Conservation (phyloP, 164 flowering plant species). For the Vitis rotundifolia region DNA sequence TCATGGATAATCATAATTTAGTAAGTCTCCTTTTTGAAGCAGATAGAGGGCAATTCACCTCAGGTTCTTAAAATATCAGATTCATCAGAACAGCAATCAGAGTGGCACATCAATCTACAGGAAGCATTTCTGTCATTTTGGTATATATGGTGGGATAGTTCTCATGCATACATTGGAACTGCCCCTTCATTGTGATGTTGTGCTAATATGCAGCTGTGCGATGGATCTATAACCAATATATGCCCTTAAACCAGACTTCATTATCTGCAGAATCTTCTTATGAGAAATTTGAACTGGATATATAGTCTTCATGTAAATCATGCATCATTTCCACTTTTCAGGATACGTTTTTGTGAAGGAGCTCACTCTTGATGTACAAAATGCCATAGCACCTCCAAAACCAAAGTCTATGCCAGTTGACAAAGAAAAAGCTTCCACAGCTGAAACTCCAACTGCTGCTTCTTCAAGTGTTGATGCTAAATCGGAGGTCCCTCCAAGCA, state of each 20-base stretch:
- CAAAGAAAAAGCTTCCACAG: conserved; percentile 34
- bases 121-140: background rate
- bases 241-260: background rate
- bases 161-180: background rate
- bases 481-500: conserved; percentile 40
- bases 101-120: background rate
- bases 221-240: too few relatives aligned
- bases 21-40: background rate
- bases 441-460: conserved; percentile 23
- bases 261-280: background rate
- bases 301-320: background rate
- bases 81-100: background rate
- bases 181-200: background rate
- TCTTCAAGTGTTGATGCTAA: conserved; percentile 43
- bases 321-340: conserved; percentile 29
- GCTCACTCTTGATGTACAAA: conserved; percentile 87
- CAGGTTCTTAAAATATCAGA: too few relatives aligned
- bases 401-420: conserved; percentile 31
- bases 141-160: background rate
- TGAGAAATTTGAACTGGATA: background rate
- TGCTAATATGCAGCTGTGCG: background rate
- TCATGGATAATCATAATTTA: background rate
- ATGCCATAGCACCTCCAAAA: conserved; percentile 76
- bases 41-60: background rate
- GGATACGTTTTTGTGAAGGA: conserved; percentile 85